Evolutionary conservation across 805 yeast species (phyloP), one percentile per base, ranked within the genome.

Genomic region (Lipomyces mesembrius): DNA sequence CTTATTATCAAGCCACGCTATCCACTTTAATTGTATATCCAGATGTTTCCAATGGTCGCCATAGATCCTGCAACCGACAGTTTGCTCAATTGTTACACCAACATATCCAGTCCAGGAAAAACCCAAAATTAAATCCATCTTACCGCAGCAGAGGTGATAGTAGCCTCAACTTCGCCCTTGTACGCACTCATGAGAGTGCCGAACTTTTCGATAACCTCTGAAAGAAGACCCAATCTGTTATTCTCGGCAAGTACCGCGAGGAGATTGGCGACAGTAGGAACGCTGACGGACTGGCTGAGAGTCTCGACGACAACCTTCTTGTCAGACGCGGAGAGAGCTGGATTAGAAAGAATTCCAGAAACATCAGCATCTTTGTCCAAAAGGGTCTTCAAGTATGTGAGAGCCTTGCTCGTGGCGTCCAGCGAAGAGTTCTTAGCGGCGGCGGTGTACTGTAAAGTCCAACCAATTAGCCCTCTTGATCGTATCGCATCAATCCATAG

Each of bases 101-200:
- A n/a, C n/a, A n/a, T n/a, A n/a, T n/a, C n/a, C n/a, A n/a, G n/a
- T n/a, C n/a, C n/a, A n/a, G n/a, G n/a, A n/a, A n/a, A n/a, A n/a
- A n/a, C n/a, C n/a, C 55, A 14, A n/a, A 63, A 57, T 3, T 8
- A 39, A 11, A 8, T 12, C 46, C 70, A 29, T 37, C 39, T 37
- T 85, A 65, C 66, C 57, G 71, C 84, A 69, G 95, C 91, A 69
- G 97, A 89, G 74, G 96, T 92, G 76, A 95, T 91, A 73, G 90
- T 87, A 70, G 97, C 98, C 83, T 92, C 96, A 68, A 95, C 91
- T 72, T 92, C 83, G 75, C 98, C 98, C 75, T 88, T 87, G 84
- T 89, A 85, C 66, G 98, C 98, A 78, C 91, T 94, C 79, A 87
- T 87, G 76, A 95, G 87, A 75, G 86, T 81, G 73, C 85, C 82